Conservation (phyloP, 345 rosid genomes). For the Capsella bursapastoris region DNA sequence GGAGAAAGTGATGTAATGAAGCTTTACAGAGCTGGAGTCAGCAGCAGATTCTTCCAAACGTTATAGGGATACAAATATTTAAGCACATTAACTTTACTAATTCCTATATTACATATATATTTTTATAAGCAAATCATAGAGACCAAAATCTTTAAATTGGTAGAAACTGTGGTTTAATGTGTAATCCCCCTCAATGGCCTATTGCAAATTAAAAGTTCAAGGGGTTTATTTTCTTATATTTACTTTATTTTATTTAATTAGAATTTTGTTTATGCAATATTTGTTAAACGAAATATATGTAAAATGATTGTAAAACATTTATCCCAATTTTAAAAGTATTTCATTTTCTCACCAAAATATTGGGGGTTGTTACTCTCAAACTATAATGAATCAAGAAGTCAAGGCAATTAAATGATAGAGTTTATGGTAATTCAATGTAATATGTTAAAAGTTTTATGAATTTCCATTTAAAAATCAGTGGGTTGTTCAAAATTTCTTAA, state of each 20-base stretch:
- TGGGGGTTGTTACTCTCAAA: too few relatives aligned
- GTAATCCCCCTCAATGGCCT: not conserved
- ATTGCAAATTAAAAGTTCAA: not conserved
- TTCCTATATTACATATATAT: not conserved
- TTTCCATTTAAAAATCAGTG: too few relatives aligned
- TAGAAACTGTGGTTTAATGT: not conserved
- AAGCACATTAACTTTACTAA: not conserved
- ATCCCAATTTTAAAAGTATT: too few relatives aligned
- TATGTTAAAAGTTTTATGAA: too few relatives aligned
- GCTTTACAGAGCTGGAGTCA: slow-evolving; percentile 85
- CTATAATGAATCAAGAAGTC: too few relatives aligned
- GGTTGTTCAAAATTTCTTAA: too few relatives aligned
- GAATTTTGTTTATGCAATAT: too few relatives aligned
- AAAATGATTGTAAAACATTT: not conserved
- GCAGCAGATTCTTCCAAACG: slow-evolving; percentile 64
- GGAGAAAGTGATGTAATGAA: slow-evolving; percentile 59
- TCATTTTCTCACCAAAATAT: too few relatives aligned
- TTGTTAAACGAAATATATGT: not conserved
- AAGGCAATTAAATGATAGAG: too few relatives aligned
- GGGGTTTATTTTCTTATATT: not conserved
- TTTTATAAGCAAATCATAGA: not conserved
- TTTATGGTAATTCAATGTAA: too few relatives aligned
- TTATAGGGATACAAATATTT: not conserved
- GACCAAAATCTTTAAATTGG: not conserved
- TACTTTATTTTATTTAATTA: not conserved